Evolutionary conservation across 345 rosid genomes (phyloP).

Genomic region (Firmiana major): DNA sequence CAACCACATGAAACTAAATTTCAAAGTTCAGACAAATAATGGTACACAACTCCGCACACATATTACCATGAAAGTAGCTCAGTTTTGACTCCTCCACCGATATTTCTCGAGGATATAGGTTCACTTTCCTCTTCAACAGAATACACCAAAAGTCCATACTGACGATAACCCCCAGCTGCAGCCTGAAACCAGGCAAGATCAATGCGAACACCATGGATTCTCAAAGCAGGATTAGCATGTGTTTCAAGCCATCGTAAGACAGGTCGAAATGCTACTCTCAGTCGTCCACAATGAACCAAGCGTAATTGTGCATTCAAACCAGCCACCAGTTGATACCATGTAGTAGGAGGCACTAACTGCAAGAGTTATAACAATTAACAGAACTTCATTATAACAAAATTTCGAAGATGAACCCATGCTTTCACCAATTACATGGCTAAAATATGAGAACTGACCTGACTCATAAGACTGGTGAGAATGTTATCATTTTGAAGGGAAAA

Average conservation of each 20-base stretch:
- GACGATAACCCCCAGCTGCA: slow-evolving; percentile 74
- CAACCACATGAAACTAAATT: not conserved
- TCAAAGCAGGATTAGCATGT: slow-evolving; percentile 84
- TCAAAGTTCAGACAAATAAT: not conserved
- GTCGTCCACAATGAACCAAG: slow-evolving; percentile 77
- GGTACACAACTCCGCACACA: not conserved
- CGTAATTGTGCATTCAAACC: slow-evolving; percentile 97
- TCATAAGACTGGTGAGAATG: slow-evolving; percentile 81
- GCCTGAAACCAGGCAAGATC: slow-evolving; percentile 98
- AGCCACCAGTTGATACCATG: slow-evolving; percentile 92
- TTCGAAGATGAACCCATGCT: slow-evolving; percentile 6
- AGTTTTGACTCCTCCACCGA: slow-evolving; percentile 33
- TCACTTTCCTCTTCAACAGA: slow-evolving; percentile 49
- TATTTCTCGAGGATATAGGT: slow-evolving; percentile 31
- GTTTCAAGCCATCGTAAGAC: slow-evolving; percentile 87
- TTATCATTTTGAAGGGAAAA: slow-evolving; percentile 92
- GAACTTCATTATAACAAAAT: slow-evolving; percentile 19
- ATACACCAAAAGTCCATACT: slow-evolving; percentile 78
- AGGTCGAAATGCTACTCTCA: slow-evolving; percentile 61
- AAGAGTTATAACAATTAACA: slow-evolving; percentile 19
- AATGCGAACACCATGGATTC: slow-evolving; percentile 51
- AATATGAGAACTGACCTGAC: slow-evolving; percentile 58
- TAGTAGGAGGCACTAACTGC: slow-evolving; percentile 81
- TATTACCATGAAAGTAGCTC: slow-evolving; percentile 52
- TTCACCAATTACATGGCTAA: not conserved